phyloP scores from a whole-genome alignment of 768 basidiomycete species.

The Fomitopsis serialis region DNA sequence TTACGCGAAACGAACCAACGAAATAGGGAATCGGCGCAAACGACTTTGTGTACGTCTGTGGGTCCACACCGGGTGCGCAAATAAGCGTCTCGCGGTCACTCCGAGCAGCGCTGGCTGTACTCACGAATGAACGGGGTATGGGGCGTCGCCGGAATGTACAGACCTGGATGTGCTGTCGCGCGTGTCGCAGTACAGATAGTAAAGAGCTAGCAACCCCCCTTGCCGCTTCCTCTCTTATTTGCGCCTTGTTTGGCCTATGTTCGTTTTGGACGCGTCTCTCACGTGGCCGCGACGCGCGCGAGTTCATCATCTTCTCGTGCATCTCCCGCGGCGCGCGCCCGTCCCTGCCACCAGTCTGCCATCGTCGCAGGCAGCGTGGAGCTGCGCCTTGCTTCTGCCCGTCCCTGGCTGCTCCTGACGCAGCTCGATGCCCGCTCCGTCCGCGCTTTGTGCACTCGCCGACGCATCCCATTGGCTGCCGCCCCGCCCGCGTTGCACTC shows the following conservation, averaged over 20 bases:
- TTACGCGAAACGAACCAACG: conserved; percentile 20
- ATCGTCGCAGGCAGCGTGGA: too few relatives aligned
- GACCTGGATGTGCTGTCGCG: not conserved
- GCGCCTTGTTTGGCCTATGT: conserved; percentile 47
- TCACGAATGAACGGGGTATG: not conserved
- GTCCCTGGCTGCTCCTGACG: too few relatives aligned
- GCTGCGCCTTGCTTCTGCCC: too few relatives aligned
- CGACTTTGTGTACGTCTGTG: conserved; percentile 37
- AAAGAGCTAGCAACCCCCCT: not conserved
- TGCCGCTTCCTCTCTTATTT: conserved; percentile 21
- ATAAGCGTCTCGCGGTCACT: not conserved
- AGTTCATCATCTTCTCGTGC: too few relatives aligned
- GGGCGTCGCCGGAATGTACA: conserved; percentile 3
- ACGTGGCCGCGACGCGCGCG: too few relatives aligned
- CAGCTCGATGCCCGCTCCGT: too few relatives aligned
- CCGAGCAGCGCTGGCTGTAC: not conserved
- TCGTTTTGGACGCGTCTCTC: conserved; percentile 24
- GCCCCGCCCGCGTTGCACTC: too few relatives aligned
- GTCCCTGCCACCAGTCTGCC: too few relatives aligned
- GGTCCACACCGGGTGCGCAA: conserved; percentile 33
- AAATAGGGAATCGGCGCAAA: conserved; percentile 17
- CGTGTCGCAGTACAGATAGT: not conserved
- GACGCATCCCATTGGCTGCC: too few relatives aligned
- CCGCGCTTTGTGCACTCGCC: too few relatives aligned
- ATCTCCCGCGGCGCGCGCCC: too few relatives aligned